Conservation (phyloP, 768 basidiomycete genomes). For the Mrakia gelida region DNA sequence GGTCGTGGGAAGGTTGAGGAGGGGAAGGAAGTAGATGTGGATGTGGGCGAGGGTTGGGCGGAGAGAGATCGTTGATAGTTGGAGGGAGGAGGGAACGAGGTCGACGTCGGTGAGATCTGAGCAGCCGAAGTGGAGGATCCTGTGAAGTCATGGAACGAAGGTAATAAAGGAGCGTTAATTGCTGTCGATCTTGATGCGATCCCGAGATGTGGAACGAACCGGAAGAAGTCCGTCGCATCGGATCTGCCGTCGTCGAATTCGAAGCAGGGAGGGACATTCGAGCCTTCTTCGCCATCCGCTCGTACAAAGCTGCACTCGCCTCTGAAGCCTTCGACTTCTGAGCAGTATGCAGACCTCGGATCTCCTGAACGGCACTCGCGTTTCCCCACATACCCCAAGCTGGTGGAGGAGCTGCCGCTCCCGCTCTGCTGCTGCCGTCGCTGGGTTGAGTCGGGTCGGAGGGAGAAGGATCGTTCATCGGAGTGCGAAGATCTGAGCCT, state of each 20-base stretch:
- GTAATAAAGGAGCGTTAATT: background rate
- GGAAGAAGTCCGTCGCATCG: background rate
- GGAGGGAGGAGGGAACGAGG: background rate
- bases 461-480: background rate
- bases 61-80: background rate
- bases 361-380: background rate
- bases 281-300: constrained; percentile 1
- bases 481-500: background rate
- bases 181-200: no score
- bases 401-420: background rate
- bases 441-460: background rate
- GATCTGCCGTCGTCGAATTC: background rate
- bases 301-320: background rate
- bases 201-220: background rate
- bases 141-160: background rate
- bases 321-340: background rate
- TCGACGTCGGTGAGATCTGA: background rate
- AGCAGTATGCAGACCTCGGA: background rate
- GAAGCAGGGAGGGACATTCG: background rate
- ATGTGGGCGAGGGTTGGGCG: background rate
- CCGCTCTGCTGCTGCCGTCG: background rate
- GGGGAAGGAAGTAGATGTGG: background rate
- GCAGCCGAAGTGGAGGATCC: background rate
- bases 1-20: background rate
- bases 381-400: background rate